These are phyloP conservation scores for Vitis amurensis DNA, from an alignment of 164 flowering plant species.

Conservation along the genomic window DNA sequence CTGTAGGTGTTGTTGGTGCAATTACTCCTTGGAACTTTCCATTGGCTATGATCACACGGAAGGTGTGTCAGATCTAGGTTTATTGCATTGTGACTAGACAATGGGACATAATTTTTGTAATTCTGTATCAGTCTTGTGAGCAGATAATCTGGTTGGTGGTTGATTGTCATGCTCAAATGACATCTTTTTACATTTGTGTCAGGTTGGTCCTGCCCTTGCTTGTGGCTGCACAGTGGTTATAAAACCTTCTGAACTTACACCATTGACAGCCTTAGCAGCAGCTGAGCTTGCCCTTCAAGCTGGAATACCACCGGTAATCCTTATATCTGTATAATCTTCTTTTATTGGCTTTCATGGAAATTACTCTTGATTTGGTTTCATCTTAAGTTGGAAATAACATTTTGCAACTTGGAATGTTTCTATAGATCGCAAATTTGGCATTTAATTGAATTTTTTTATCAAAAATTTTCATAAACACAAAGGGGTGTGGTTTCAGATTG, in stretches of 20 bases:
- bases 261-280: conserved; percentile 96
- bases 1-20: conserved; percentile 98
- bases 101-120: not conserved
- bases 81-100: not conserved
- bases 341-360: not conserved
- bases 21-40: conserved; percentile 99
- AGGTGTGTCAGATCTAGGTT: conserved; percentile 41
- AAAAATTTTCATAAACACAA: too few relatives aligned
- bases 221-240: conserved; percentile 96
- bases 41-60: conserved; percentile 96
- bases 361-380: not conserved
- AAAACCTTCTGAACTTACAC: conserved; percentile 96
- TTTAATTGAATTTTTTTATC: not conserved
- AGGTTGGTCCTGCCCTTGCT: conserved; percentile 99
- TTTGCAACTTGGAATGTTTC: not conserved
- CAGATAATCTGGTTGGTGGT: not conserved
- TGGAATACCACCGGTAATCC: conserved; percentile 95
- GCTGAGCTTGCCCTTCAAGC: conserved; percentile 94
- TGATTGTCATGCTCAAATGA: not conserved
- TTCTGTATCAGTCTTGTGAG: not conserved
- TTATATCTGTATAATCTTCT: not conserved
- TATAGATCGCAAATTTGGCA: not conserved
- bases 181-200: conserved; percentile 8
- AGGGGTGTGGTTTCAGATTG: too few relatives aligned
- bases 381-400: not conserved